Evolutionary conservation across 2,329 filamentous ascomycete genomes (phyloP).

Genomic region (Escovopsis weberi): DNA sequence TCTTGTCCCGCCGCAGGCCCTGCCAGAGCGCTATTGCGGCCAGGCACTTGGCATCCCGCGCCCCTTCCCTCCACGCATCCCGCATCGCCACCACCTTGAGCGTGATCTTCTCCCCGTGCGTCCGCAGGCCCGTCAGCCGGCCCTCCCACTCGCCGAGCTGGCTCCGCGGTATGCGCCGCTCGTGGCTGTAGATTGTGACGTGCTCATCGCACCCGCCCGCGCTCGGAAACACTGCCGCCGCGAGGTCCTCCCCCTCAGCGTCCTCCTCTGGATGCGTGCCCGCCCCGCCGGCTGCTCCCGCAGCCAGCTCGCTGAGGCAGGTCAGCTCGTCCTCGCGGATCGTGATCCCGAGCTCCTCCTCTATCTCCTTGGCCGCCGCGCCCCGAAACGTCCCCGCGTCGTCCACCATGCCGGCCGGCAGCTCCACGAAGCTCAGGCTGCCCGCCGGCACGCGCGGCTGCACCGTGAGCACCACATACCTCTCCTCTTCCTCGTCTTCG

Average conservation of each 20-base stretch:
- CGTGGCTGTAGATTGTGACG: slow-evolving; percentile 42
- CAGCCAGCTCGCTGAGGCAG: slow-evolving; percentile 37
- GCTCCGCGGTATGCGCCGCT: slow-evolving; percentile 33
- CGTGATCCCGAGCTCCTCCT: slow-evolving; percentile 43
- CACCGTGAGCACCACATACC: slow-evolving; percentile 43
- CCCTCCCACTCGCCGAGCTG: slow-evolving; percentile 41
- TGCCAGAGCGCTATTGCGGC: slow-evolving; percentile 45
- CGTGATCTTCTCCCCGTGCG: slow-evolving; percentile 47
- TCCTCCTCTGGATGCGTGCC: no score
- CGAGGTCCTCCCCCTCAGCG: slow-evolving; percentile 18
- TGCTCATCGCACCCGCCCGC: slow-evolving; percentile 47
- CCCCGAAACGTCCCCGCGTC: slow-evolving; percentile 39
- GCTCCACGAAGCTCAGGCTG: slow-evolving; percentile 38
- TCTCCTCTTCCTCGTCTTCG: no score
- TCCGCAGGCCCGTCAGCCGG: slow-evolving; percentile 40
- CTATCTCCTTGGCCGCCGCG: slow-evolving; percentile 43
- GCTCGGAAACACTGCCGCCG: slow-evolving; percentile 40
- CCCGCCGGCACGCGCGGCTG: slow-evolving; percentile 43
- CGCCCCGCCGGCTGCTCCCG: slow-evolving; percentile 5
- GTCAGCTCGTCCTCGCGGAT: slow-evolving; percentile 33
- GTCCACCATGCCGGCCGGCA: slow-evolving; percentile 47
- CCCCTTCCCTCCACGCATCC: slow-evolving; percentile 43
- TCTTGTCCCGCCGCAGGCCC: slow-evolving; percentile 34
- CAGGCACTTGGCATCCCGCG: slow-evolving; percentile 44
- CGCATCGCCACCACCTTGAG: slow-evolving; percentile 42